Base-by-base conservation (phyloP, 2,329 filamentous ascomycete genomes). In the Chaetomiaceae sp. region DNA sequence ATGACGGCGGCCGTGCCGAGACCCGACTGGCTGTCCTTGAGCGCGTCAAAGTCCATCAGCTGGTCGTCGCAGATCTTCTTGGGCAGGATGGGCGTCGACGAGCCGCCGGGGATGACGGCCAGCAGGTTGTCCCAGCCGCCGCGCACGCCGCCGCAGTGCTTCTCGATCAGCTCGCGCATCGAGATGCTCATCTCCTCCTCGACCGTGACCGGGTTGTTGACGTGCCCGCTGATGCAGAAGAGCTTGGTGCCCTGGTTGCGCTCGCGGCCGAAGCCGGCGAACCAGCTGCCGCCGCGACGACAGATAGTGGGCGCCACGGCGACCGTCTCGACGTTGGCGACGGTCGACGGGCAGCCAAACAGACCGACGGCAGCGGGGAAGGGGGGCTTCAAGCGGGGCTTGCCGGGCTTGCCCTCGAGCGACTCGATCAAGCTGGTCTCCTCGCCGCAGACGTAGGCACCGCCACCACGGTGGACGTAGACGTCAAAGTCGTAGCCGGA, bases 151-250 rank as follows among this genome's bases (percentile, higher is more conserved):
- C 93, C 93, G 68, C 93, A 97, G 81, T 99, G 93, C 76, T 89
- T 93, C 58, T 99, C 93, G 63, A 99, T 97, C 57, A 99, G 83
- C 72, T 99, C 93, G 39, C 88, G 86, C 54, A 99, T 82, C 38
- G 93, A 87, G 61, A 99, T 99, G 46, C 89, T 95, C 93, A 99
- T 99, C 75, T 99, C 93, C 75, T 99, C 93, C 72, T 99, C 93
- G 55, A 99, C 93, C 1, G 93, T 97, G 70, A 83, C 89, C 48
- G 93, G 93, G 77, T 97, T 95, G 81, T 99, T 99, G 75, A 99
- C 93, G 70, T 97, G 89, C 23, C 93, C 93, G 48, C 92, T 97
- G 68, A 99, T 97, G 71, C 91, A 96, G 78, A 87, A 99, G 37
- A 99, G 86, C 79, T 99, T 99, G 58, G 93, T 99, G 64, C 93